Base-by-base conservation (phyloP, 2,329 filamentous ascomycete species). In the Cryoendolithus antarcticus region DNA sequence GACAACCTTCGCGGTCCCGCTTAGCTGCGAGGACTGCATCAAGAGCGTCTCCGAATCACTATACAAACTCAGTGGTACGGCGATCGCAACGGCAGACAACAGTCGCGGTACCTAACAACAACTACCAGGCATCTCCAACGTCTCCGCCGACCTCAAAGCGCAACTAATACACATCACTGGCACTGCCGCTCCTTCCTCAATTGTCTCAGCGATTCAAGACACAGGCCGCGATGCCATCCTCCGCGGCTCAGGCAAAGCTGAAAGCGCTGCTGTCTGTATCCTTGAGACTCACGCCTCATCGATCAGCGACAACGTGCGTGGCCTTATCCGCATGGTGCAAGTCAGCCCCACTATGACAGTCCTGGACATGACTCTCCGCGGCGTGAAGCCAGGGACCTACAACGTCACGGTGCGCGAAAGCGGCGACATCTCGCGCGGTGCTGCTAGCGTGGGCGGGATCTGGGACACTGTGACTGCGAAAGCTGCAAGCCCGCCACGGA, bases 141-240 rank as follows among this genome's bases (percentile, higher is more conserved):
- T 96, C 39, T 75, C 89, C 44, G 86, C 80, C 49, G 82, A 83
- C 58, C 70, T 96, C 37, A 71, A 83, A 56, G 77, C 89, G 44
- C 88, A 95, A 63, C 66, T 93, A 34, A 75, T 96, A 28, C 77
- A 80, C 10, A 75, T 95, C 30, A 80, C 91, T 62, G 89, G 91
- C 50, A 94, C 84, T 74, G 84, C 85, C 49, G 77, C 91, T 12
- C 91, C 91, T 10, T 95, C 88, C 38, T 75, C 81, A 34, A 93
- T 96, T 48, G 86, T 95, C 24, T 70, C 79, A 46, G 82, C 89
- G 6, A 93, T 96, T 47, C 83, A 95, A 65, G 71, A 73, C 33
- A 95, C 88, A 7, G 91, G 91, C 38, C 77, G 86, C 55, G 89
- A 96, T 73, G 89, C 89, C 34, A 95, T 98, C 55, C 66, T 98